Evolutionary conservation across 495 filamentous ascomycete genomes (phyloP).

Genomic region (Talaromyces liani): DNA sequence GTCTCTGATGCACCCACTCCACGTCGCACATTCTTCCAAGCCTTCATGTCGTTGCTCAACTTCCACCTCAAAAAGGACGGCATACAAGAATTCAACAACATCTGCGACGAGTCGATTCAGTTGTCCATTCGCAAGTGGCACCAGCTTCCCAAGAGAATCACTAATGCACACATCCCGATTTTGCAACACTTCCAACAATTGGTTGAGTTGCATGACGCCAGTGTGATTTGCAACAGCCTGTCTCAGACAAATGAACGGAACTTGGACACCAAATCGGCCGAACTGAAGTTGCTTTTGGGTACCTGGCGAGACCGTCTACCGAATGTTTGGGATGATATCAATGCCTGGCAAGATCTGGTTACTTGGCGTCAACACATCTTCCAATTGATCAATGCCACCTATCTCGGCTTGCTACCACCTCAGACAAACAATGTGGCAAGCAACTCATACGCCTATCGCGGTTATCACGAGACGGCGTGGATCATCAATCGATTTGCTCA

Average conservation of each 20-base stretch:
- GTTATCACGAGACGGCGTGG: constrained; percentile 98
- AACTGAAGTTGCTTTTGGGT: constrained; percentile 87
- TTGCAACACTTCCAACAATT: constrained; percentile 97
- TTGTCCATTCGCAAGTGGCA: constrained; percentile 97
- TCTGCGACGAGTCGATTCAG: constrained; percentile 95
- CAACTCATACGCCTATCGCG: constrained; percentile 92
- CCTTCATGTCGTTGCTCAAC: constrained; percentile 93
- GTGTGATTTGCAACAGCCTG: constrained; percentile 86
- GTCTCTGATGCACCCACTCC: constrained; percentile 96
- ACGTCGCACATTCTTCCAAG: constrained; percentile 88
- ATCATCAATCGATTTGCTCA: constrained; percentile 99
- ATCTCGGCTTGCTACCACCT: constrained; percentile 75
- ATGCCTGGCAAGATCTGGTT: constrained; percentile 96
- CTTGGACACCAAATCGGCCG: constrained; percentile 87
- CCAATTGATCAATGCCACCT: constrained; percentile 89
- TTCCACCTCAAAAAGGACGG: constrained; percentile 82
- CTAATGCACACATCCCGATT: constrained; percentile 90
- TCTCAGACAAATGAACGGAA: constrained; percentile 75
- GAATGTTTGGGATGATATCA: constrained; percentile 99
- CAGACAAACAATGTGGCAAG: constrained; percentile 69
- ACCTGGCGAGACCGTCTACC: constrained; percentile 95
- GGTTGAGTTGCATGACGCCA: constrained; percentile 97
- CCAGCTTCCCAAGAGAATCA: constrained; percentile 85
- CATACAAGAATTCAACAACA: constrained; percentile 69
- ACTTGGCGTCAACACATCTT: constrained; percentile 99